These are phyloP conservation scores for Venturia asperata DNA, from an alignment of 2,329 filamentous ascomycete genomes.

Conservation along the genomic window DNA sequence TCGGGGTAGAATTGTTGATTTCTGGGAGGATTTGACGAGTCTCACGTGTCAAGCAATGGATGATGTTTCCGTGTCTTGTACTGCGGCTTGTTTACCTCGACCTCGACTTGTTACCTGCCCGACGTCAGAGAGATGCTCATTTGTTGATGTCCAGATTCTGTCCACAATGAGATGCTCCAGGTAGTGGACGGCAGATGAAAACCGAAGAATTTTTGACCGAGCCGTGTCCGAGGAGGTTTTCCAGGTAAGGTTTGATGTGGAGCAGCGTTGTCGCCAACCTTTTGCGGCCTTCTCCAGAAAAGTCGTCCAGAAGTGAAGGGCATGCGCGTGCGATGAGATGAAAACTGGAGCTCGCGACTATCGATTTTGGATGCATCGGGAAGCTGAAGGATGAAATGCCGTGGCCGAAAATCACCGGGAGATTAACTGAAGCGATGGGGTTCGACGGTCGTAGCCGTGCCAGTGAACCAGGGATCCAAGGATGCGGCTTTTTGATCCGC, in stretches of 20 bases:
- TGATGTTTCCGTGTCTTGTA: neutral
- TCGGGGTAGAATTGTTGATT: neutral
- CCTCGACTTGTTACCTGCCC: neutral
- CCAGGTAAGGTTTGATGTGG: neutral
- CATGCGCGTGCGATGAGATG: neutral
- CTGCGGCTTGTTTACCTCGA: neutral
- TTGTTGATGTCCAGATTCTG: neutral
- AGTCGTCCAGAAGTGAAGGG: neutral
- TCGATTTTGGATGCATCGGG: constrained; percentile 9
- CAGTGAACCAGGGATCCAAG: neutral
- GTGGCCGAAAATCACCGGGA: neutral
- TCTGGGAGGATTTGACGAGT: neutral
- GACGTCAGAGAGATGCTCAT: neutral
- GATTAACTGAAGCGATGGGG: neutral
- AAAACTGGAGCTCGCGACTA: constrained; percentile 8
- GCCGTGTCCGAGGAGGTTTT: neutral
- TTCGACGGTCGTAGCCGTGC: neutral
- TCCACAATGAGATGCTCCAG: neutral
- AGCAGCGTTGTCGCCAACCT: neutral
- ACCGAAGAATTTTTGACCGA: constrained; percentile 5
- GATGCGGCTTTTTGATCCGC: neutral
- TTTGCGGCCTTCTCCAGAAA: neutral
- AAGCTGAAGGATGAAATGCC: neutral
- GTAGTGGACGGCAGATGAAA: neutral
- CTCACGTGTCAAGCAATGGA: neutral